A percentile compares a stretch with the other conserved stretches of the same genome.
Conservation (phyloP, 345 rosid species). For the Arabidopsis suecica region DNA sequence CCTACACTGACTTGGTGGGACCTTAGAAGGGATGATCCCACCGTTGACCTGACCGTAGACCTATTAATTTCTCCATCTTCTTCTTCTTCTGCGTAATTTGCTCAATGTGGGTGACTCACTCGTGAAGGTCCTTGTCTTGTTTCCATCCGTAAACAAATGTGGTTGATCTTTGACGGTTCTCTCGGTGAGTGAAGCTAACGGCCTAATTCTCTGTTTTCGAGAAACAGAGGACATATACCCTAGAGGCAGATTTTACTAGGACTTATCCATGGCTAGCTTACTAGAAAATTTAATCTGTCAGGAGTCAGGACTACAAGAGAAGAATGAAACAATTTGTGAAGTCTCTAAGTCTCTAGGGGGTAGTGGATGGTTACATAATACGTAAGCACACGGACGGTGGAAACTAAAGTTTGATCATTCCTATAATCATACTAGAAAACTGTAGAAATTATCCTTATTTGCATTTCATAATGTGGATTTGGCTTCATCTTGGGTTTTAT, state of each 20-base stretch:
- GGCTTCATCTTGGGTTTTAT: no score
- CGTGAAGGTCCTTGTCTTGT: not conserved
- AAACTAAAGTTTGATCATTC: not conserved
- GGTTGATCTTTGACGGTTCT: not conserved
- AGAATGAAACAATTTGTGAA: not conserved
- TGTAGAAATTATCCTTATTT: no score
- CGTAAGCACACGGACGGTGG: not conserved
- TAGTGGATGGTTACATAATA: not conserved
- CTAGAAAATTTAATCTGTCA: not conserved
- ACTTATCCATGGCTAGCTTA: not conserved
- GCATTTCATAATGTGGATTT: not conserved
- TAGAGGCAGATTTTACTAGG: no score
- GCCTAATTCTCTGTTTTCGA: no score
- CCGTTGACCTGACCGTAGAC: conserved; percentile 26
- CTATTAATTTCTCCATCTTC: not conserved
- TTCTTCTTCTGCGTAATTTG: not conserved
- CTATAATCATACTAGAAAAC: no score
- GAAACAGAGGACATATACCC: no score
- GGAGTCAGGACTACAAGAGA: not conserved
- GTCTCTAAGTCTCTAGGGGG: not conserved
- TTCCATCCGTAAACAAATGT: not conserved
- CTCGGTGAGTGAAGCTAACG: not conserved
- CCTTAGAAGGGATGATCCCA: conserved; percentile 25
- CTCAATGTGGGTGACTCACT: conserved; percentile 9
- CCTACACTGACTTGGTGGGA: conserved; percentile 29